Percentiles rank a stretch among this genome's conserved stretches.
Evolutionary conservation across 331 rosid species (phyloP).

Genomic region (Acacia concinna): DNA sequence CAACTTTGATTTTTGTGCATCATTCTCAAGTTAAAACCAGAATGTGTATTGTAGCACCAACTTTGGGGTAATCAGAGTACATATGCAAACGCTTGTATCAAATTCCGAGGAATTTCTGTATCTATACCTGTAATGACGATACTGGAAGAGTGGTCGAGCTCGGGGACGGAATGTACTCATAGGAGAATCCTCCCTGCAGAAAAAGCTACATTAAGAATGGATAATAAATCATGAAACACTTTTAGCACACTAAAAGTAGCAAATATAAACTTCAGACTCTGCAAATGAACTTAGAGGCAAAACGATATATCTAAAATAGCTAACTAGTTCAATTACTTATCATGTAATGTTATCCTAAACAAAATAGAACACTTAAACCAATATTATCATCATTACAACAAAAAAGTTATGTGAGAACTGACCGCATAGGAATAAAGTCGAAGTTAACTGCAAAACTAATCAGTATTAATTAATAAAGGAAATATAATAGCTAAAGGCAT

Average conservation of each 20-base stretch:
- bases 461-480: background rate
- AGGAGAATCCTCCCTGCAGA: slow-evolving; percentile 89
- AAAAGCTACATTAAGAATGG: slow-evolving; percentile 27
- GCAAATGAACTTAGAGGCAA: background rate
- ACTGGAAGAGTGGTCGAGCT: slow-evolving; percentile 89
- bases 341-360: background rate
- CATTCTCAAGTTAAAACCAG: slow-evolving; percentile 12
- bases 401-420: background rate
- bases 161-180: slow-evolving; percentile 84
- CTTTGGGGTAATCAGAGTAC: slow-evolving; percentile 6
- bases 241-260: slow-evolving; percentile 13
- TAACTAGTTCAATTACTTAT: slow-evolving; percentile 23
- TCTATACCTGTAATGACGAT: slow-evolving; percentile 94
- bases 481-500: background rate
- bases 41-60: background rate
- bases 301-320: slow-evolving; percentile 11
- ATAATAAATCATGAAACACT: slow-evolving; percentile 23
- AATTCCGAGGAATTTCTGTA: slow-evolving; percentile 14
- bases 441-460: background rate
- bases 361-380: background rate
- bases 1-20: background rate
- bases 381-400: background rate
- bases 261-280: background rate
- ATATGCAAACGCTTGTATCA: slow-evolving; percentile 22
- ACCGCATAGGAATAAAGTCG: background rate